Evolutionary conservation across 2,329 filamentous ascomycete genomes (phyloP), one percentile per base, ranked within the genome.

Genomic region (Clarireedia sp.): DNA sequence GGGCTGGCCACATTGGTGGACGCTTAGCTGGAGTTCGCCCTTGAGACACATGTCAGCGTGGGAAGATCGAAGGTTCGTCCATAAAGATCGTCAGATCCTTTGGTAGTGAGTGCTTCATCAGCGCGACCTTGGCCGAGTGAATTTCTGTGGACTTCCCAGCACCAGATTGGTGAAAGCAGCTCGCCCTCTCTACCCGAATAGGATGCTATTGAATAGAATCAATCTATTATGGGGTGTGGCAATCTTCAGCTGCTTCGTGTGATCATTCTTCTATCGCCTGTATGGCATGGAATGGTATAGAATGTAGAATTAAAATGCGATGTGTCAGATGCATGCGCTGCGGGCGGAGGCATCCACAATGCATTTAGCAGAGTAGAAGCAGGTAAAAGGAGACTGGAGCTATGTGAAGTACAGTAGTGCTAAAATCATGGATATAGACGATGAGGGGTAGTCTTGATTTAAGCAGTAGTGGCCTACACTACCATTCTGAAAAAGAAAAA

Each of bases 311-410:
- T 9, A 26, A 54, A 54, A 54, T 54, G 7, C 51, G 51, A 54
- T 49, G 45, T 49, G 23, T 54, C 45, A 54, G 51, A 54, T 54
- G 36, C 51, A 54, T 48, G 48, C 16, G 40, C 19, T 29, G 36
- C 37, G 37, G 19, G 24, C 29, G 26, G 23, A 14, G 45, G 36
- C 17, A 48, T 7, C 36, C 37, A 54, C 17, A 36, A 37, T 54
- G 45, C 51, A 49, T 54, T 54, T 33, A 12, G 45, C 45, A 43
- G 45, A 43, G 36, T 24, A 36, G 51, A 29, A 48, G 19, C 33
- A 49, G 36, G 16, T 21, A 21, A 45, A 45, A 21, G 12, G 12
- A 21, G 17, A 16, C 17, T 21, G 38, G 17, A 41, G 6, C 9
- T 48, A 23, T 23, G 16, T 36, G 38, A 33, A 36, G 49, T 19